These are phyloP conservation scores for Aspergillus ibericus DNA, from an alignment of 2,329 filamentous ascomycete species.

Conservation along the genomic window DNA sequence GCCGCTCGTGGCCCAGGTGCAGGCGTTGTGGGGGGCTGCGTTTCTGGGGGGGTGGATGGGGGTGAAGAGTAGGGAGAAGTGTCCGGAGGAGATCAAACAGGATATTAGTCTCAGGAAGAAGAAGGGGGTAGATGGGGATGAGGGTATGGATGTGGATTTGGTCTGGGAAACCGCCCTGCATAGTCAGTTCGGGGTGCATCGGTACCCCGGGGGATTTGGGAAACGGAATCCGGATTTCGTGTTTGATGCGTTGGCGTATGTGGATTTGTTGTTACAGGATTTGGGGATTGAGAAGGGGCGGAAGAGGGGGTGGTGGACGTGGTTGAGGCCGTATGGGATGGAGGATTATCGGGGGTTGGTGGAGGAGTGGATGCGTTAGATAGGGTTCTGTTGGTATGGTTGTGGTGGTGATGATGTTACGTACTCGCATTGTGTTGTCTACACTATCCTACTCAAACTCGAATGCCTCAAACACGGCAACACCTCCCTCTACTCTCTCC, in stretches of 20 bases:
- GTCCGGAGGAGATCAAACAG: no score
- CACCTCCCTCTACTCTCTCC: slow-evolving; percentile 12
- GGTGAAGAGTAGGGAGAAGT: slow-evolving; percentile 25
- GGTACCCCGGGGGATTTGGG: slow-evolving; percentile 64
- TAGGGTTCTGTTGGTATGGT: background rate
- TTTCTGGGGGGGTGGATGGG: slow-evolving; percentile 60
- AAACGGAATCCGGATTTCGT: slow-evolving; percentile 61
- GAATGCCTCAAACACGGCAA: slow-evolving; percentile 29
- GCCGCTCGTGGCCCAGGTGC: slow-evolving; percentile 46
- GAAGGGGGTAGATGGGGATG: background rate
- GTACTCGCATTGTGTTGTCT: background rate
- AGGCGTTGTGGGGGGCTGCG: slow-evolving; percentile 64
- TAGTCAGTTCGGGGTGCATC: slow-evolving; percentile 68
- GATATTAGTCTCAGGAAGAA: slow-evolving; percentile 11
- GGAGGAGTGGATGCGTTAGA: slow-evolving; percentile 40
- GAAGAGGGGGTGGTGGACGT: slow-evolving; percentile 35
- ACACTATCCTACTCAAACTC: background rate
- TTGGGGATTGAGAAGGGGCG: slow-evolving; percentile 56
- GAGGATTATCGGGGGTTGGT: slow-evolving; percentile 45
- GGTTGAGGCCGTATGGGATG: slow-evolving; percentile 39
- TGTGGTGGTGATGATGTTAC: background rate
- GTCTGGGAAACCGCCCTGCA: slow-evolving; percentile 61
- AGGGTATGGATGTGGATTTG: slow-evolving; percentile 34
- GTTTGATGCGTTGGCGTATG: slow-evolving; percentile 73
- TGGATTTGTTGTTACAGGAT: slow-evolving; percentile 68